Conservation (phyloP, 225 moss, liverwort and hornwort genomes). For the Takakia lepidozioides region DNA sequence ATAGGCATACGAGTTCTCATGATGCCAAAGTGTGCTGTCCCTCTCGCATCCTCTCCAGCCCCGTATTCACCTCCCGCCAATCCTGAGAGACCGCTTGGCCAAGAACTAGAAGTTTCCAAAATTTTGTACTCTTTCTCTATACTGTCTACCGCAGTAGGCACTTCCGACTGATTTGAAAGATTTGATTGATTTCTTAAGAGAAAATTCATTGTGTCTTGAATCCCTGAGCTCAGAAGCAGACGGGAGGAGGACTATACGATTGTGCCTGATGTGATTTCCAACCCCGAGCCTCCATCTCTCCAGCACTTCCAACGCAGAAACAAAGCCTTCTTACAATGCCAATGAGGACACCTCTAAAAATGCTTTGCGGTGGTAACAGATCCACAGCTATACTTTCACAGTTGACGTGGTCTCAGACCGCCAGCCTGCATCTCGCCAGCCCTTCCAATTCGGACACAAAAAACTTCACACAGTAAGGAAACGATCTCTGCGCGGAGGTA, state of each 20-base stretch:
- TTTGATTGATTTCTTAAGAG: slow-evolving; percentile 48
- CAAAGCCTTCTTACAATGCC: neutral
- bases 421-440: neutral
- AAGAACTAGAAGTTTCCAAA: slow-evolving; percentile 35
- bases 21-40: slow-evolving; percentile 34
- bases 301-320: neutral
- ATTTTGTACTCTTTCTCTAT: slow-evolving; percentile 13
- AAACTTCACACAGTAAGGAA: neutral
- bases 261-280: neutral
- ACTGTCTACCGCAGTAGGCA: slow-evolving; percentile 11
- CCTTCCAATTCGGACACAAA: neutral
- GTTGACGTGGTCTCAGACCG: too few relatives aligned
- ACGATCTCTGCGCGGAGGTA: neutral
- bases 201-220: slow-evolving; percentile 41
- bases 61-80: slow-evolving; percentile 11
- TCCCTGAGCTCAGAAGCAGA: neutral
- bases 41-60: slow-evolving; percentile 32
- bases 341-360: too few relatives aligned
- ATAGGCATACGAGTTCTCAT: slow-evolving; percentile 90
- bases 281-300: neutral
- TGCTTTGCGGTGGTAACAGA: too few relatives aligned
- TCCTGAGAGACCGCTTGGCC: slow-evolving; percentile 39
- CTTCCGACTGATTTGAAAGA: slow-evolving; percentile 27
- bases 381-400: too few relatives aligned
- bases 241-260: neutral